Base-by-base conservation (phyloP, 2,329 filamentous ascomycete species). In the Endoconidiophora polonica region DNA sequence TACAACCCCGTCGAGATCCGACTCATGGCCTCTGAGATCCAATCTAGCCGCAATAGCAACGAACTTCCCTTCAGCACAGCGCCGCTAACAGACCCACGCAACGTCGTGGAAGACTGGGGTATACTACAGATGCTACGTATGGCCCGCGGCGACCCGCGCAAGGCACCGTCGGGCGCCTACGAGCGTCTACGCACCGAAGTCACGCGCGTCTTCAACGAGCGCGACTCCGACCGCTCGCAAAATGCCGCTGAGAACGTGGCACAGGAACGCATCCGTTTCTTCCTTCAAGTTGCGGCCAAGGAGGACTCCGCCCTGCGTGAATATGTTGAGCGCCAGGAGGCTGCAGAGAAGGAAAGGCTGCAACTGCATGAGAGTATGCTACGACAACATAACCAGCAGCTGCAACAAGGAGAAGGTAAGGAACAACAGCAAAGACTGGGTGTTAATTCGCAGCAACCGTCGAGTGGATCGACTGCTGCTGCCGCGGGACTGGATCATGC, bases 181-280 rank as follows among this genome's bases (percentile, higher is more conserved):
- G 55, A 54, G 1, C 29, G 56, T 0, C 44, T 66, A 0, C 58
- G 56, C 0, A 57, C 66, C 7, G 57, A 64, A 18, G 61, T 67
- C 14, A 55, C 61, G 2, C 61, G 61, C 3, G 56, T 56, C 3
- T 66, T 68, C 43, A 56, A 57, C 3, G 59, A 63, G 16, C 65
- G 67, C 2, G 64, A 68, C 18, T 39, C 37, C 1, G 48, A 54
- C 55, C 59, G 20, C 38, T 55, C 55, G 22, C 58, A 39, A 18
- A 54, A 49, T 48, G 60, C 22, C 22, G 54, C 44, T 1, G 37
- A 56, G 12, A 45, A 52, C 14, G 59, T 59, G 12, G 59, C 57
- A 3, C 46, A 50, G 2, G 57, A 58, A 4, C 54, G 60, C 0
- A 56, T 61, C 22, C 45, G 56, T 18, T 52, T 55, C 37, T 62